A percentile compares a stretch with the other conserved stretches of the same genome.
Conservation (phyloP, 108 stramenopile species). For the Fragilaria crotonensis region DNA sequence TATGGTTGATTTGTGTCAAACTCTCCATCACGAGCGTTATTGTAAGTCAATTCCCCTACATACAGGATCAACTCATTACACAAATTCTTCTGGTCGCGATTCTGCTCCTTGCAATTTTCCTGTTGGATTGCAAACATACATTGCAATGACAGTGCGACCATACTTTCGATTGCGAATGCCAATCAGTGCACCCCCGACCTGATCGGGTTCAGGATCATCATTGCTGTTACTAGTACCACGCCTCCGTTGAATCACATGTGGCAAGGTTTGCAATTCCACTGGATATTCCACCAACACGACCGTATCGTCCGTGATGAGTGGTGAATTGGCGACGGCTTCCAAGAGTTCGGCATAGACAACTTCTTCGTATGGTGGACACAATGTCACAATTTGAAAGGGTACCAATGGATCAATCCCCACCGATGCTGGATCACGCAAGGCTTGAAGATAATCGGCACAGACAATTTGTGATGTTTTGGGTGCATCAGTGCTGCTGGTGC, state of each 20-base stretch:
- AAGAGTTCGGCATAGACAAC: constrained; percentile 88
- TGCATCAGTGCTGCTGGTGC: too few relatives aligned
- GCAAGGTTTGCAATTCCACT: constrained; percentile 86
- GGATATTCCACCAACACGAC: constrained; percentile 92
- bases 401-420: constrained; percentile 59
- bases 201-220: too few relatives aligned
- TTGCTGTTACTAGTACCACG: too few relatives aligned
- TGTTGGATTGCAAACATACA: constrained; percentile 89
- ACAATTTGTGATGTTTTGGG: constrained; percentile 54
- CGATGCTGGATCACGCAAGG: constrained; percentile 74
- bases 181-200: constrained; percentile 69
- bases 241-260: constrained; percentile 63
- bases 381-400: constrained; percentile 77
- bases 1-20: too few relatives aligned
- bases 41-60: too few relatives aligned
- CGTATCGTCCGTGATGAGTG: constrained; percentile 74
- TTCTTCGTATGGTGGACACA: constrained; percentile 97
- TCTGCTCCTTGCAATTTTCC: constrained; percentile 61
- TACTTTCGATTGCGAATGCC: constrained; percentile 92
- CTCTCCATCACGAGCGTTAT: too few relatives aligned
- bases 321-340: constrained; percentile 68
- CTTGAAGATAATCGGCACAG: constrained; percentile 75
- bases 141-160: constrained; percentile 90
- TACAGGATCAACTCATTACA: too few relatives aligned
- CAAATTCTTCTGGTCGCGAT: constrained; percentile 83